These are phyloP conservation scores for Mycena leptocephala DNA, from an alignment of 768 basidiomycete genomes.

Conservation along the genomic window DNA sequence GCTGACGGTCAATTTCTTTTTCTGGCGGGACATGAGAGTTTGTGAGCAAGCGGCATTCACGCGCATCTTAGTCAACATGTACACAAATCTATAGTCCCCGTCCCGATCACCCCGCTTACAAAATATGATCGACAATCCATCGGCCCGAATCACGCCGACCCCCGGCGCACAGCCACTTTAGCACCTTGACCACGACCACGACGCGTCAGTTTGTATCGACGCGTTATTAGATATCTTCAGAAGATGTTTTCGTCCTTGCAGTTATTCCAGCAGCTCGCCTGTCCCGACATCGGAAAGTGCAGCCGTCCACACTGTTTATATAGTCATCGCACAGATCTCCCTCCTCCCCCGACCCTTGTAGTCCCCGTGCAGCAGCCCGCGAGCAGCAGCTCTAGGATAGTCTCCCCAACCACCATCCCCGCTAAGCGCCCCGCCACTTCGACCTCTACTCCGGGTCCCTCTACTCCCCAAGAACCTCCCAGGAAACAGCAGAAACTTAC, in stretches of 20 bases:
- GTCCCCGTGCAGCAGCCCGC: slow-evolving; percentile 55
- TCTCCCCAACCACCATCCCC: slow-evolving; percentile 49
- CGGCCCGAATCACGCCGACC: not conserved
- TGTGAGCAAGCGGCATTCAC: not conserved
- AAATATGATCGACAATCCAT: too few relatives aligned
- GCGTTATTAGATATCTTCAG: not conserved
- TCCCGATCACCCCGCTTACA: too few relatives aligned
- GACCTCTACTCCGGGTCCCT: slow-evolving; percentile 47
- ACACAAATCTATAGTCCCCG: too few relatives aligned
- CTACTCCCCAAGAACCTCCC: slow-evolving; percentile 65
- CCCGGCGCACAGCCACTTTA: too few relatives aligned
- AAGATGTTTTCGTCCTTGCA: slow-evolving; percentile 77
- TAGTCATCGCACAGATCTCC: slow-evolving; percentile 68
- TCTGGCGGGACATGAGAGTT: not conserved
- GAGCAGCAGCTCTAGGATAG: slow-evolving; percentile 29
- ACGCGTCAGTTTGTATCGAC: not conserved
- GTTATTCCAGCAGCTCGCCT: slow-evolving; percentile 72
- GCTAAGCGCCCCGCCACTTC: slow-evolving; percentile 66
- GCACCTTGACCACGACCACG: too few relatives aligned
- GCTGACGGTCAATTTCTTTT: slow-evolving; percentile 14
- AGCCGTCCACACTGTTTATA: slow-evolving; percentile 73
- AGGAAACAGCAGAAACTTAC: slow-evolving; percentile 76
- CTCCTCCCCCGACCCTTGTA: slow-evolving; percentile 53
- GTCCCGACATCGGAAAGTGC: slow-evolving; percentile 71
- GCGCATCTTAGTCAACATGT: too few relatives aligned